Evolutionary conservation across 225 moss, liverwort and hornwort genomes (phyloP).

Genomic region (Neckera pumila): DNA sequence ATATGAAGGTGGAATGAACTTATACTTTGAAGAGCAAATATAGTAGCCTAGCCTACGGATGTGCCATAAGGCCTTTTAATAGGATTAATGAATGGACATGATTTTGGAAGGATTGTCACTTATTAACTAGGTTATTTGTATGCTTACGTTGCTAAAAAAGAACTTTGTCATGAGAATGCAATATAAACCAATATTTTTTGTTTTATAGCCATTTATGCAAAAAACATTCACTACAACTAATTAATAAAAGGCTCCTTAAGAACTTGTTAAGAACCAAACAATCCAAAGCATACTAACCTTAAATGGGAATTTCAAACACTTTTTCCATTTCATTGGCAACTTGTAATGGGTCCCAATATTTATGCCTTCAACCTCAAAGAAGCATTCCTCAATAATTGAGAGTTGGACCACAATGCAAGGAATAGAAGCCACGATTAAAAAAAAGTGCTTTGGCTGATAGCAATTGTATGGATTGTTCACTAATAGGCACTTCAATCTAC

Average conservation of each 20-base stretch:
- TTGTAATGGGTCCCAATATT: fast-evolving
- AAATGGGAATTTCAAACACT: fast-evolving
- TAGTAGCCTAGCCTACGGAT: fast-evolving
- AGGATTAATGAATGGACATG: fast-evolving
- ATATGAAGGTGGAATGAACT: not conserved
- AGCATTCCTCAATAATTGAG: not conserved
- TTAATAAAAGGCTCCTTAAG: not conserved
- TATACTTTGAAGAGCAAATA: not conserved
- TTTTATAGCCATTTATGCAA: not conserved
- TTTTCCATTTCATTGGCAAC: not conserved
- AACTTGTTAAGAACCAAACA: not conserved
- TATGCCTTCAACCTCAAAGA: not conserved
- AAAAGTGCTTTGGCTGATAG: not conserved
- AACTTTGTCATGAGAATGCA: not conserved
- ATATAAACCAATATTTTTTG: not conserved
- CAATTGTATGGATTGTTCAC: not conserved
- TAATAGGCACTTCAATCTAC: not conserved
- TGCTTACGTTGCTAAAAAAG: not conserved
- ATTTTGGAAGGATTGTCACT: not conserved
- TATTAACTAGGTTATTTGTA: not conserved
- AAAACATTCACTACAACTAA: not conserved
- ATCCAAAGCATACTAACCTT: not conserved
- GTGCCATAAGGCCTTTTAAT: not conserved
- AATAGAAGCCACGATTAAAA: not conserved
- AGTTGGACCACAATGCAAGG: not conserved